Percentiles rank a stretch among this genome's conserved stretches.
Conservation (phyloP, 2,329 filamentous ascomycete genomes). For the Cladophialophora carrionii region DNA sequence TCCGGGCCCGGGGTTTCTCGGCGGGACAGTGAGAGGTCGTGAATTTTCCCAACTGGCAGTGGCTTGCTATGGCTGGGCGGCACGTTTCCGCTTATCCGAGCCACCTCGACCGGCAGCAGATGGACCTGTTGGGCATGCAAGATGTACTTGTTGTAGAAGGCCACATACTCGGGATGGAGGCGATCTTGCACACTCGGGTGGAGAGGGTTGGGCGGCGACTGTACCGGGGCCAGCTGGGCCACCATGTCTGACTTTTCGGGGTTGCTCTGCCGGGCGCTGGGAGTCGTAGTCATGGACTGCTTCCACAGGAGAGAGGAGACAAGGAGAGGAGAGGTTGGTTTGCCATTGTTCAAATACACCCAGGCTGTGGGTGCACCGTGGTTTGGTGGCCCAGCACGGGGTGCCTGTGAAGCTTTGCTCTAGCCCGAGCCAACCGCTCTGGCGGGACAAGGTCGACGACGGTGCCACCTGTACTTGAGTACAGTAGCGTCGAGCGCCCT, state of each 20-base stretch:
- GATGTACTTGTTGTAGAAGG: slow-evolving; percentile 58
- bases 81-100: slow-evolving; percentile 56
- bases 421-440: slow-evolving; percentile 19
- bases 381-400: slow-evolving; percentile 4
- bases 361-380: neutral
- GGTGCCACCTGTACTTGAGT: slow-evolving; percentile 8
- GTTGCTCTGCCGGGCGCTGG: neutral
- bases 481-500: neutral
- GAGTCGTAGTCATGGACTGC: slow-evolving; percentile 11
- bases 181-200: slow-evolving; percentile 53
- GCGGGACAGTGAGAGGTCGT: slow-evolving; percentile 52
- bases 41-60: slow-evolving; percentile 53
- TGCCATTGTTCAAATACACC: slow-evolving; percentile 17
- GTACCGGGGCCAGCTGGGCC: slow-evolving; percentile 16
- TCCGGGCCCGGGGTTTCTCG: slow-evolving; percentile 54
- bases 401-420: slow-evolving; percentile 1
- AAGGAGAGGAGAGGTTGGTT: neutral
- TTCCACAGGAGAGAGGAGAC: slow-evolving; percentile 10
- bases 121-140: slow-evolving; percentile 59
- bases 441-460: slow-evolving; percentile 10
- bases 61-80: slow-evolving; percentile 58
- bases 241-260: slow-evolving; percentile 21
- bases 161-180: slow-evolving; percentile 56
- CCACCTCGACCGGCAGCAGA: slow-evolving; percentile 57
- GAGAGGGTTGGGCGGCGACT: slow-evolving; percentile 52